Base-by-base conservation (phyloP, 805 yeast species). In the Hanseniaspora thailandica region DNA sequence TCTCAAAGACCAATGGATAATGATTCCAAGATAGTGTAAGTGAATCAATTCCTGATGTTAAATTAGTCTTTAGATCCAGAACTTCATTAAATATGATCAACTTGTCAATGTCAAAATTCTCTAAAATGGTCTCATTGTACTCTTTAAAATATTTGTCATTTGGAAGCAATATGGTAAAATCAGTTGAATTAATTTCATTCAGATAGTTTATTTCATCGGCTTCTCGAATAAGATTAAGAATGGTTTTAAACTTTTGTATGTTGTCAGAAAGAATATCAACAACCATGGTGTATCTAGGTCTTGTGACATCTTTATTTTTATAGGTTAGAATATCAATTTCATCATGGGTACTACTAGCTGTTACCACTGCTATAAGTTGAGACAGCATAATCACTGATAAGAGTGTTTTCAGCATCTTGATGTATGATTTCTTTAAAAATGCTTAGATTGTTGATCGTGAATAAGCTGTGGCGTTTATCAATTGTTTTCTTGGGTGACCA, bases 181-280 rank as follows among this genome's bases (percentile, higher is more conserved):
- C 46, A 1, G 31, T 15, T 3, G 34, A 82, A 23, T 69, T 67
- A 56, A 82, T 63, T 20, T 67, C 67, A 61, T 84, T 86, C 31
- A 86, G 63, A 39, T 67, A 64, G 2, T 87, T 87, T 1, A 86
- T 70, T 48, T 81, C 65, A 13, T 81, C 88, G 49, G 71, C 51
- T 75, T 66, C 62, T 86, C 95, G 2, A 86, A 57, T 20, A 76
- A 66, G 49, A 81, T 69, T 39, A 85, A 66, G 55, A 85, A 81
- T 39, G 9, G 72, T 73, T 39, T 86, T 78, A 67, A 78, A 87
- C 62, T 83, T 81, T 0, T 48, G 28, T 2, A 77, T 82, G 58
- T 81, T 77, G 7, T 77, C 66, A 0, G 94, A 84, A 38, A 86
- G 69, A 3, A 84, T 62, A 63, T 86, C 95, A 4, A 86, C 70